phyloP scores from a whole-genome alignment of 805 yeast genomes.

The Candida yuanshanica region DNA sequence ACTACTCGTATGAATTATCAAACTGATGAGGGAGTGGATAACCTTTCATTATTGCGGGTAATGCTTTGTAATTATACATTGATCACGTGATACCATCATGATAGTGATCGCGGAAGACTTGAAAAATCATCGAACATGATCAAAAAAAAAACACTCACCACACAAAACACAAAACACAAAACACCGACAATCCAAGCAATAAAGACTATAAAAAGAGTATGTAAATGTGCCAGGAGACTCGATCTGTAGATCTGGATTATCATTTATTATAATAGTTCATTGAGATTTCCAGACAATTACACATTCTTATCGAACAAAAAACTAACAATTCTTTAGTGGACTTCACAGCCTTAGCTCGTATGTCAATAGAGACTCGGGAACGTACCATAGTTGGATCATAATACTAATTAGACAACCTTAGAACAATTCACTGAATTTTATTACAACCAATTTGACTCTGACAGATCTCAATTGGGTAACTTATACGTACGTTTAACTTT shows the following conservation, averaged over 20 bases:
- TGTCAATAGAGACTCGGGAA: neutral
- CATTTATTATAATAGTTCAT: neutral
- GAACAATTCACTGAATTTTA: slow-evolving; percentile 90
- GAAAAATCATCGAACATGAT: no score
- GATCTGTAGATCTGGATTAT: no score
- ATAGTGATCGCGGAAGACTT: no score
- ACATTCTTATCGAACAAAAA: neutral
- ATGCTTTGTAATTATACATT: no score
- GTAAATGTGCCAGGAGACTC: neutral
- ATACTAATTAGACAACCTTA: slow-evolving; percentile 26
- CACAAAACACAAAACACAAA: no score
- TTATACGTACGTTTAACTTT: slow-evolving; percentile 52
- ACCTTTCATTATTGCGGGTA: no score
- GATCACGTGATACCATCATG: no score
- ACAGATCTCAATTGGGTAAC: slow-evolving; percentile 87
- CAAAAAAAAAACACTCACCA: no score
- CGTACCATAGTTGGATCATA: neutral
- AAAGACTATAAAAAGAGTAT: no score
- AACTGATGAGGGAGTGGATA: no score
- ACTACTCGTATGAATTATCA: no score
- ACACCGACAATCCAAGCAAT: no score
- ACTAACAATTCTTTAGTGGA: neutral
- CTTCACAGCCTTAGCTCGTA: neutral
- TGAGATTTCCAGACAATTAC: neutral
- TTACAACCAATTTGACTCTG: slow-evolving; percentile 91